Conservation (phyloP, 805 yeast genomes). For the Brettanomyces sp. region DNA sequence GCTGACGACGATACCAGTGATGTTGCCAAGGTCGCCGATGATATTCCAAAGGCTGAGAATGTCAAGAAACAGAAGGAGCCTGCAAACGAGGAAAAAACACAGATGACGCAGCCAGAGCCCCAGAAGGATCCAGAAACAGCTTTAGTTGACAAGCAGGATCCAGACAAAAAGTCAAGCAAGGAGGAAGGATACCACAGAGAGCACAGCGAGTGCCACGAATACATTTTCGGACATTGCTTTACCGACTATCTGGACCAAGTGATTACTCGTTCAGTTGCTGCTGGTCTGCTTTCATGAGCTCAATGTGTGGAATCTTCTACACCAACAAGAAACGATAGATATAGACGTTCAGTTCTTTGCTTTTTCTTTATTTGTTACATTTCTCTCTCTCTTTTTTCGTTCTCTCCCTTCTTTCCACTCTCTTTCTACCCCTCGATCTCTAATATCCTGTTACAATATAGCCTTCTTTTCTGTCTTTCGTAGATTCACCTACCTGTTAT, state of each 20-base stretch:
- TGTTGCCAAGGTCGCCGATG: background rate
- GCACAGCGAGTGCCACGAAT: conserved; percentile 22
- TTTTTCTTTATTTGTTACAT: no score
- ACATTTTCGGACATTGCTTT: conserved; percentile 11
- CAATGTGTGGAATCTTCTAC: background rate
- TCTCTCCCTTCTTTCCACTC: no score
- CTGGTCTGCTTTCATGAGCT: background rate
- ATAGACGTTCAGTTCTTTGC: background rate
- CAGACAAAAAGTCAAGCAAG: conserved; percentile 3
- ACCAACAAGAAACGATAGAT: background rate
- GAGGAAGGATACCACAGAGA: conserved; percentile 18
- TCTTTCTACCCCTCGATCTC: no score
- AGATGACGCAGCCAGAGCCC: background rate
- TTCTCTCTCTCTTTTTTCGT: no score
- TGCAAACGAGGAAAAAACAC: background rate
- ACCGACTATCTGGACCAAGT: conserved; percentile 6
- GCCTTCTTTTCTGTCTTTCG: no score
- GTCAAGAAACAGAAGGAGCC: background rate
- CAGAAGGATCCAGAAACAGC: background rate
- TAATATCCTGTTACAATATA: no score
- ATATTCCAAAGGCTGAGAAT: background rate
- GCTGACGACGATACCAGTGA: background rate
- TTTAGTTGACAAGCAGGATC: background rate
- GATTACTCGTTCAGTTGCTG: background rate
- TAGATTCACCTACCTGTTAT: no score